Evolutionary conservation across 225 moss, liverwort and hornwort genomes (phyloP).

Genomic region (Pseudoscleropodium purum): DNA sequence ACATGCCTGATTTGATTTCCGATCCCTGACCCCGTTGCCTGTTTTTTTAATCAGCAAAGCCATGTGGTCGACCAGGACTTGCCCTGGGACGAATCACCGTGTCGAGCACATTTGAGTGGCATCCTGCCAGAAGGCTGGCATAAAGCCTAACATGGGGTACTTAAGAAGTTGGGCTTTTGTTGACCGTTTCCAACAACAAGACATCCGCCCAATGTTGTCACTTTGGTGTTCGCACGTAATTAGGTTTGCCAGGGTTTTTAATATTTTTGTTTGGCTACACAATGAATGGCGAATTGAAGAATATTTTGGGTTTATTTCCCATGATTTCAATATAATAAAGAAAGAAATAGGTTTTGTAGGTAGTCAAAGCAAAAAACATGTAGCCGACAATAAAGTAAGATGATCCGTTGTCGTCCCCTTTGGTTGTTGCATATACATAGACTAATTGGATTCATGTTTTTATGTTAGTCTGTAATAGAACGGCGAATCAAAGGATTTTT

Average conservation of each 20-base stretch:
- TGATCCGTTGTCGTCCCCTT: no score
- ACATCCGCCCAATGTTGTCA: background rate
- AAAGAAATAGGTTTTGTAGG: background rate
- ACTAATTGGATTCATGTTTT: background rate
- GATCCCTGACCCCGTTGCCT: background rate
- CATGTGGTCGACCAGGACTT: background rate
- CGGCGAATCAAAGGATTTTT: accelerated
- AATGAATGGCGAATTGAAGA: background rate
- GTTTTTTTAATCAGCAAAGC: background rate
- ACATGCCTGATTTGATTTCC: background rate
- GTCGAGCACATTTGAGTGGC: no score
- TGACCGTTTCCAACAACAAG: background rate
- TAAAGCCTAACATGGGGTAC: background rate
- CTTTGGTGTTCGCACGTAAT: background rate
- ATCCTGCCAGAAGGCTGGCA: background rate
- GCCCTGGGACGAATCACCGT: background rate
- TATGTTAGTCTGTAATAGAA: background rate
- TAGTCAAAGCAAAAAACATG: background rate
- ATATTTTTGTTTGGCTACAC: background rate
- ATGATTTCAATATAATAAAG: background rate
- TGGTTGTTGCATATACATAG: accelerated
- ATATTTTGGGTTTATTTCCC: background rate
- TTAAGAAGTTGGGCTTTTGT: background rate
- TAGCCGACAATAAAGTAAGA: background rate
- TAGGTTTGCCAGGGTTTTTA: background rate